Base-by-base conservation (phyloP, 1,284 basidiomycete genomes). In the Malassezia psittaci region DNA sequence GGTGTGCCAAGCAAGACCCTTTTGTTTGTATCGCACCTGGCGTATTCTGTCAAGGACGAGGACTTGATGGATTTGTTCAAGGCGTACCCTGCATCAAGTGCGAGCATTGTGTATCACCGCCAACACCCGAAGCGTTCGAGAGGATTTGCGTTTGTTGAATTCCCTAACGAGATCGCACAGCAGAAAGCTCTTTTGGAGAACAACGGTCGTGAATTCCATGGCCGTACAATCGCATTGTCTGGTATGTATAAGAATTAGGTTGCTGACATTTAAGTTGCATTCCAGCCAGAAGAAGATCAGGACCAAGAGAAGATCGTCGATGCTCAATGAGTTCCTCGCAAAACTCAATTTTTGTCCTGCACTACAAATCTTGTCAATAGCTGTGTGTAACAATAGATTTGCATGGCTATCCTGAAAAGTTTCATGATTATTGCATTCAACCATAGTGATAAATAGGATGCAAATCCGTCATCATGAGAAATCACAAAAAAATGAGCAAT, bases 111-210 rank as follows among this genome's bases (percentile, higher is more conserved):
- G 39, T 21, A 21, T 35, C 21, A 37, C 19, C 38, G 41, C n/a
- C 32, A 40, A n/a, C 13, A 36, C 10, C 39, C 46, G 1, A 21
- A n/a, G 16, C 38, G n/a, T 11, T 54, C 52, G n/a, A 36, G 47
- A 19, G 52, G 52, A 11, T 54, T 54, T 18, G 52, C 52, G 9
- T 50, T 54, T 34, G 52, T 49, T 10, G 52, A 54, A 15, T 54
- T 54, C 35, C 40, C 19, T 7, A 36, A 38, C 12, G 12, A 48
- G 5, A 33, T 43, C 19, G n/a, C 21, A 1, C 48, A 49, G 41
- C 38, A 50, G 18, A 42, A 43, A n/a, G 52, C 52, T 1, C 9
- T 54, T 34, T 16, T 16, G 5, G 52, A 54, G 18, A 49, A 34
- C 32, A 49, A 49, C 21, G 52, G 52, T 2, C 32, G 32, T 8